Conservation (phyloP, 2,329 filamentous ascomycete genomes). For the Stagonosporopsis vannaccii region DNA sequence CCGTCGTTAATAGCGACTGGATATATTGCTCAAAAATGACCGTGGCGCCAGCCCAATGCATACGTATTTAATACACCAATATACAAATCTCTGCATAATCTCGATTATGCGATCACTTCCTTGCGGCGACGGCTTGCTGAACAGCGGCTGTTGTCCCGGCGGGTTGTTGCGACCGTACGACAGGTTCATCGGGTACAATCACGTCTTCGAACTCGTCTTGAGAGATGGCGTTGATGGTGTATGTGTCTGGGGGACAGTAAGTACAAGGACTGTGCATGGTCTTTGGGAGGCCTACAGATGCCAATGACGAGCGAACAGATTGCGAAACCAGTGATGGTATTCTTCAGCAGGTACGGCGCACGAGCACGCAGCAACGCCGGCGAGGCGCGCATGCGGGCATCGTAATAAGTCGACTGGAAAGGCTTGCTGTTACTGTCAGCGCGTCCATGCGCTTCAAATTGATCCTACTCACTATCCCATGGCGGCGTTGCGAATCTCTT, state of each 20-base stretch:
- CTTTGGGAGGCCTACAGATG: slow-evolving; percentile 70
- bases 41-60: slow-evolving; percentile 42
- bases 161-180: slow-evolving; percentile 51
- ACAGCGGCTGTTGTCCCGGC: slow-evolving; percentile 40
- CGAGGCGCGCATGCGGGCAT: slow-evolving; percentile 82
- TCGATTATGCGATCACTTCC: slow-evolving; percentile 26
- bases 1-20: slow-evolving; percentile 14
- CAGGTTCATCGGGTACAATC: slow-evolving; percentile 79
- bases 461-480: slow-evolving; percentile 46
- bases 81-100: slow-evolving; percentile 21
- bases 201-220: slow-evolving; percentile 98
- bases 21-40: slow-evolving; percentile 28
- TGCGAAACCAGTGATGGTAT: slow-evolving; percentile 79
- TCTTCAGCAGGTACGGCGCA: slow-evolving; percentile 90
- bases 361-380: slow-evolving; percentile 90
- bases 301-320: slow-evolving; percentile 78
- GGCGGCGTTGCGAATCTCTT: slow-evolving; percentile 31
- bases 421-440: slow-evolving; percentile 39
- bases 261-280: neutral
- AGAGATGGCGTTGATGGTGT: slow-evolving; percentile 82
- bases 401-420: slow-evolving; percentile 86
- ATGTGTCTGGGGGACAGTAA: slow-evolving; percentile 61
- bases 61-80: slow-evolving; percentile 37
- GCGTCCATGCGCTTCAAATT: neutral
- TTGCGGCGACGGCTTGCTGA: slow-evolving; percentile 40